A percentile compares a stretch with the other conserved stretches of the same genome.
Evolutionary conservation across 106 monocot species (phyloP).

Genomic region (Gastrodia elata): DNA sequence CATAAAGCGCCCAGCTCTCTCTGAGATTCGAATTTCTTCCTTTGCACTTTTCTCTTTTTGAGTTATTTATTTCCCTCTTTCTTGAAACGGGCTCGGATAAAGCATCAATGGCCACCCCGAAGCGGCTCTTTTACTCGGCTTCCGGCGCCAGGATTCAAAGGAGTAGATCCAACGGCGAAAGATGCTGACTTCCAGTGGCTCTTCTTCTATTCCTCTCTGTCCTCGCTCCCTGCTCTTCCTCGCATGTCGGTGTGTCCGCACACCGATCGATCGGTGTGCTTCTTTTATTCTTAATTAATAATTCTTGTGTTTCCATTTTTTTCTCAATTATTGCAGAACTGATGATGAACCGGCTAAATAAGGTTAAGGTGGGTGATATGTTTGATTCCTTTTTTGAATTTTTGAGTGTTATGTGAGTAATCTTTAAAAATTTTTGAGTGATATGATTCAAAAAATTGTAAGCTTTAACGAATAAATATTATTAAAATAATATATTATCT

Average conservation of each 20-base stretch:
- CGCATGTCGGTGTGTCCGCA: slow-evolving; percentile 12
- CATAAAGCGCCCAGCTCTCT: background rate
- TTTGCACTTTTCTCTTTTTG: background rate
- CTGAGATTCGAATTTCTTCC: background rate
- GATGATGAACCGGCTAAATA: no score
- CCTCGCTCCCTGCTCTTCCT: slow-evolving; percentile 27
- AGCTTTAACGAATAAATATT: no score
- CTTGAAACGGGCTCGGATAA: background rate
- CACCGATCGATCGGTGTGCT: slow-evolving; percentile 21
- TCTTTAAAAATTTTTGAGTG: no score
- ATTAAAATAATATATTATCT: no score
- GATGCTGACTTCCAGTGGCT: slow-evolving; percentile 18
- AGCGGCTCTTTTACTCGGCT: slow-evolving; percentile 18
- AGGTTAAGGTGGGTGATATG: no score
- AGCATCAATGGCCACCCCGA: slow-evolving; percentile 22
- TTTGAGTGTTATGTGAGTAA: no score
- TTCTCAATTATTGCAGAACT: no score
- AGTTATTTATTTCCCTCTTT: background rate
- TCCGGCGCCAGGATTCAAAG: slow-evolving; percentile 1
- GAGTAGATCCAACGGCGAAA: slow-evolving; percentile 8
- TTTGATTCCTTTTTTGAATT: no score
- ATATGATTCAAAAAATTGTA: no score
- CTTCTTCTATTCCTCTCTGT: slow-evolving; percentile 35
- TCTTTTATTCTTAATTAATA: background rate
- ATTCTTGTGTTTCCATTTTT: background rate